Evolutionary conservation across 176 grass and related monocot species (phyloP), one percentile per base, ranked within the genome.

Genomic region (Cenchrus fungigraminus): DNA sequence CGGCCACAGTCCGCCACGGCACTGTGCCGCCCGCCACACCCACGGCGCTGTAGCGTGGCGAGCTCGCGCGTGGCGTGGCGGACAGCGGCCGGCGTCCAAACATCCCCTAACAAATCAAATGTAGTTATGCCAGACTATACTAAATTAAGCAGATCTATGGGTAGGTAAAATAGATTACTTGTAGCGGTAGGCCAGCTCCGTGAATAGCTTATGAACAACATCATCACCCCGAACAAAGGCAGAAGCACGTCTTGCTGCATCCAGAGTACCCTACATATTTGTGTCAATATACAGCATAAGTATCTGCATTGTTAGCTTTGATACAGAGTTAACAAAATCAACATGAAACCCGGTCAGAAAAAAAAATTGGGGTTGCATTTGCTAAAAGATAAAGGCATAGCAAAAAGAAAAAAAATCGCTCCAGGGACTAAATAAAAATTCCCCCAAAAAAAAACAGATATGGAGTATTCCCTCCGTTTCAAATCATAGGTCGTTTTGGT

Each of bases 201-300:
- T 98, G 65, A 98, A 98, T 49, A 98, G 42, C 73, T 98, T 98
- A 85, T 98, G 96, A 64, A 95, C 83, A 84, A 98, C 88, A 90
- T 98, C 93, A 68, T 98, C 96, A 44, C 93, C 96, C 12, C 93
- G 90, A 86, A 98, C 93, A 90, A 90, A 98, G 54, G 91, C 88
- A 81, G 91, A 76, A 79, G 96, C 96, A 64, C 78, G 82, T 45
- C 89, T 88, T 77, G 93, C 73, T 5, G 93, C 96, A 86, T 85
- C 83, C 31, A 91, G 52, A 77, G 96, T 92, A 84, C 93, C 93
- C 96, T 95, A 74, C 80, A 77, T 44, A 61, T 80, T 69, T 31
- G n/a, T 77, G 40, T 7, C 12, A 84, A 80, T 67, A 14, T 25
- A 37, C 19, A 9, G 13, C 16, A 90, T 31, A 45, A 86, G 58